Evolutionary conservation across 2,329 filamentous ascomycete species (phyloP), one percentile per base, ranked within the genome.

Genomic region (Colletotrichum tropicale): DNA sequence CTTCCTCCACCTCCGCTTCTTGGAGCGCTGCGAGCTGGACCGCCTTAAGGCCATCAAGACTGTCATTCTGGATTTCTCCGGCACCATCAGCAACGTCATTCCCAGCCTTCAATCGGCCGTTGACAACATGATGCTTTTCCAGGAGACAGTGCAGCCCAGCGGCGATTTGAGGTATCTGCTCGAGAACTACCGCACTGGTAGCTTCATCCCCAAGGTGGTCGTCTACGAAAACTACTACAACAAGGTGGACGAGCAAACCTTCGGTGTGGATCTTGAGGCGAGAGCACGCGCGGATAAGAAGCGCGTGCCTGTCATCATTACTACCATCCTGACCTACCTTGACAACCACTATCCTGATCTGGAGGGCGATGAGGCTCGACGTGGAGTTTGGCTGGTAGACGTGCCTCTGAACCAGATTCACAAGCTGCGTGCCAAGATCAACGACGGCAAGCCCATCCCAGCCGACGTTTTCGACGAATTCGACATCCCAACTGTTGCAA

Each of bases 171-270:
- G 97, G 78, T 99, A 98, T 84, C 90, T 99, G 76, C 89, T 99
- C 61, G 97, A 99, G 87, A 99, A 96, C 83, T 99, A 99, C 86
- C 94, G 96, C 77, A 99, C 97, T 8, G 97, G 97, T 77, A 95
- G 93, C 78, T 99, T 98, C 83, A 92, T 95, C 67, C 97, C 97
- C 10, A 96, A 92, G 81, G 96, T 98, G 32, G 93, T 96, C 62
- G 94, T 95, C 5, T 99, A 99, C 85, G 97, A 99, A 86, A 99
- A 98, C 84, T 99, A 99, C 87, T 99, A 99, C 88, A 98, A 98
- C 85, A 96, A 95, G 78, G 96, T 98, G 28, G 97, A 98, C 83
- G 96, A 98, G 82, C 96, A 98, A 89, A 98, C 95, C 1, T 99
- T 98, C 83, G 97, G 98, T 78, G 96, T 99, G 71, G 98, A 99